A percentile compares a stretch with the other conserved stretches of the same genome.
Evolutionary conservation across 140 eudicot species (phyloP).

Genomic region (Cichorium intybus): DNA sequence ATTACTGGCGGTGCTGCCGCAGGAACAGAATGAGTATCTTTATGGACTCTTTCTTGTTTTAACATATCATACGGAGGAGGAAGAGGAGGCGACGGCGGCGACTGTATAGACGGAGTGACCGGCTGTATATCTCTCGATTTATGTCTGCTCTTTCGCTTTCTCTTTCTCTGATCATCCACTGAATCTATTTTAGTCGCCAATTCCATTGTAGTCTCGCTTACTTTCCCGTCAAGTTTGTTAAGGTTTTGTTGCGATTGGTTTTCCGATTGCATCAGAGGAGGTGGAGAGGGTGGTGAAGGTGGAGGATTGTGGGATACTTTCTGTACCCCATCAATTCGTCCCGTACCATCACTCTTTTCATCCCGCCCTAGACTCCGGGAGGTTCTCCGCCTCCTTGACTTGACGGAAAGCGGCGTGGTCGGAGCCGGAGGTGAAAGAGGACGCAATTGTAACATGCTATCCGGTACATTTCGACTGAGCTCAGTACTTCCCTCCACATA

Average conservation of each 20-base stretch:
- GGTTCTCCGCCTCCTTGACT: conserved; percentile 30
- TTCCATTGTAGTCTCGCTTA: conserved; percentile 42
- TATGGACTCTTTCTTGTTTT: conserved; percentile 36
- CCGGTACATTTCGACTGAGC: not conserved
- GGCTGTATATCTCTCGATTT: conserved; percentile 23
- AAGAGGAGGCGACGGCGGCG: conserved; percentile 41
- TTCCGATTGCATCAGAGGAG: not conserved
- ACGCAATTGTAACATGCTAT: not conserved
- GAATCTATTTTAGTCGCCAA: conserved; percentile 48
- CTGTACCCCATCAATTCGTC: not conserved
- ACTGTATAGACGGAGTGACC: conserved; percentile 20
- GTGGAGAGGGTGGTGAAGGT: conserved; percentile 18
- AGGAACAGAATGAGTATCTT: conserved; percentile 43
- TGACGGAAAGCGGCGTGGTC: not conserved
- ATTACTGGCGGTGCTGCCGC: conserved; percentile 17
- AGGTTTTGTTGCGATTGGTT: not conserved
- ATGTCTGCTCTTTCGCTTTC: conserved; percentile 30
- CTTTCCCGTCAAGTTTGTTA: conserved; percentile 22
- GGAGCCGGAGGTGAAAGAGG: conserved; percentile 13
- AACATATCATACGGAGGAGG: conserved; percentile 41
- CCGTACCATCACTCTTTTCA: conserved; percentile 10
- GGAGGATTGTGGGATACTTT: conserved; percentile 11
- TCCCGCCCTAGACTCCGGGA: conserved; percentile 17
- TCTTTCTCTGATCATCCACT: conserved; percentile 40
- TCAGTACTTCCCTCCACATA: conserved; percentile 38